Conservation (phyloP, 129 eudicot species). For the Artemisia annua region DNA sequence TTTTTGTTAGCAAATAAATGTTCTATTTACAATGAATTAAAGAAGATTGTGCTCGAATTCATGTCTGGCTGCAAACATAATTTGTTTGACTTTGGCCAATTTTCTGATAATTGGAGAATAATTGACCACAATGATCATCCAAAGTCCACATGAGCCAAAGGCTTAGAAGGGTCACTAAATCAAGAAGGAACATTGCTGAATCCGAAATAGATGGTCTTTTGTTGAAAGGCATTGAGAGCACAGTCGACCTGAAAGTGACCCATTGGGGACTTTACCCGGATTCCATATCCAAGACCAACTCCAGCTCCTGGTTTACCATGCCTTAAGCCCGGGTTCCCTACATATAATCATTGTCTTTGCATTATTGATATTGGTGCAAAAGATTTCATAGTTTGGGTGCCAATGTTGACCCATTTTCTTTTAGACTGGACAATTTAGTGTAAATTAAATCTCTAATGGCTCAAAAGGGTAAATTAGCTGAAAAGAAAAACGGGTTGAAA, state of each 20-base stretch:
- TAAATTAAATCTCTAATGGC: too few relatives aligned
- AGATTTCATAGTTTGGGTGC: too few relatives aligned
- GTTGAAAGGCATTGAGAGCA: conserved; percentile 76
- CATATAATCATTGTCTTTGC: not conserved
- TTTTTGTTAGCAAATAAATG: conserved; percentile 19
- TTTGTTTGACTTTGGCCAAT: conserved; percentile 21
- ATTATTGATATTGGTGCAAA: not conserved
- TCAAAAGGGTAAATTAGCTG: too few relatives aligned
- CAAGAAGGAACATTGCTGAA: conserved; percentile 66
- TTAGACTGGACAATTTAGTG: too few relatives aligned
- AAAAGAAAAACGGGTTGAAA: too few relatives aligned
- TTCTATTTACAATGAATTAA: conserved; percentile 28
- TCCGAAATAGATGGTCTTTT: conserved; percentile 73
- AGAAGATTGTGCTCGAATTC: conserved; percentile 16
- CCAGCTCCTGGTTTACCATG: conserved; percentile 93
- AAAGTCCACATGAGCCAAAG: not conserved
- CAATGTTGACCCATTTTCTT: too few relatives aligned
- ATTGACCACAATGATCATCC: conserved; percentile 1
- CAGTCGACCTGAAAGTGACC: conserved; percentile 88
- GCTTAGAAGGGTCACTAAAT: conserved; percentile 1
- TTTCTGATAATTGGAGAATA: conserved; percentile 8
- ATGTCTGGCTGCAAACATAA: conserved; percentile 20
- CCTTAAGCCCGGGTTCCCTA: conserved; percentile 91
- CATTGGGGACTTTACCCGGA: conserved; percentile 72
- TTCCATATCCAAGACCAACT: conserved; percentile 76